Conservation (phyloP, 768 basidiomycete species). For the Phaffia australis region DNA sequence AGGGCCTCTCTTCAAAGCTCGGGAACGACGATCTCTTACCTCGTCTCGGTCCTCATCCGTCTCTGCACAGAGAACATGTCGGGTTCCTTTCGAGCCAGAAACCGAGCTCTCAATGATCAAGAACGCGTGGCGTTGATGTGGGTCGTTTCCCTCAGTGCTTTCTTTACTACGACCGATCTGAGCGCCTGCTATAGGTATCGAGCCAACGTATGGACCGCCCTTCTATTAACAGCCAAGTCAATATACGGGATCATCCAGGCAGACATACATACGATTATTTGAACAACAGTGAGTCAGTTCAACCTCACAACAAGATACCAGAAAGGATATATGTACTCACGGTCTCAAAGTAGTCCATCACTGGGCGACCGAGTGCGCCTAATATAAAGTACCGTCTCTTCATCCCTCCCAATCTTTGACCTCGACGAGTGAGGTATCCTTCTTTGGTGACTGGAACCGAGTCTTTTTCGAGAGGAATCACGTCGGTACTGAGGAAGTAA, state of each 20-base stretch:
- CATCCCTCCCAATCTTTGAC: conserved; percentile 95
- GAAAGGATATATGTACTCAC: conserved; percentile 48
- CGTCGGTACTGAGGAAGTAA: conserved; percentile 81
- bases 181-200: conserved; percentile 79
- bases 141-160: conserved; percentile 42
- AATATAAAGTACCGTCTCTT: conserved; percentile 91
- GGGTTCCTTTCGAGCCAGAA: conserved; percentile 38
- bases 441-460: conserved; percentile 78
- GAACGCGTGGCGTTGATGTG: conserved; percentile 94
- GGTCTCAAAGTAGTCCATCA: conserved; percentile 87
- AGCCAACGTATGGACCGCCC: conserved; percentile 81
- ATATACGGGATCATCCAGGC: neutral
- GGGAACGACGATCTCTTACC: neutral
- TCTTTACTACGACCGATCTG: conserved; percentile 89
- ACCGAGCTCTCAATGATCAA: conserved; percentile 65
- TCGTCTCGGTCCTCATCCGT: conserved; percentile 84
- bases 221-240: conserved; percentile 45
- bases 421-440: conserved; percentile 89
- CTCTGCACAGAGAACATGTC: conserved; percentile 92
- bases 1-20: neutral
- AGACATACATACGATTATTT: neutral
- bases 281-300: neutral
- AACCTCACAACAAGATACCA: neutral
- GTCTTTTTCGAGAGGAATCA: conserved; percentile 62
- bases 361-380: conserved; percentile 52